phyloP scores from a whole-genome alignment of 768 basidiomycete genomes.

The Xerocomellus dryophilus region DNA sequence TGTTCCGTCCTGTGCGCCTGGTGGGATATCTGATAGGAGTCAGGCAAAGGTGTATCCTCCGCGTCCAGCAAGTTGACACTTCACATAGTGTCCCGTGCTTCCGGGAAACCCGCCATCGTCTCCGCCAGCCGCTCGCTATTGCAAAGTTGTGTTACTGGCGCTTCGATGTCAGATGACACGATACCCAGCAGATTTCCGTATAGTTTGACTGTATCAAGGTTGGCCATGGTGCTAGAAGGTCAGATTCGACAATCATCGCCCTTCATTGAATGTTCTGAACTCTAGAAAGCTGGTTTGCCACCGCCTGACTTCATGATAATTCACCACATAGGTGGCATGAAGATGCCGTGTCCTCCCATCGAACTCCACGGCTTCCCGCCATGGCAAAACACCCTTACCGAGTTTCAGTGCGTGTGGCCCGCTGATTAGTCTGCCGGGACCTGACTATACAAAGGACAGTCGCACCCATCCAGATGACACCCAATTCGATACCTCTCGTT shows the following conservation, averaged over 20 bases:
- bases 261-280: conserved; percentile 10
- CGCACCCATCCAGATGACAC: conserved; percentile 21
- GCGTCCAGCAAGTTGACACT: conserved; percentile 39
- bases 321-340: conserved; percentile 49
- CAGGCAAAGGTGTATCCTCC: conserved; percentile 10
- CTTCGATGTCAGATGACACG: not conserved
- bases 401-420: conserved; percentile 60
- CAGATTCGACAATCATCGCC: conserved; percentile 12
- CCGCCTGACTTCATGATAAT: conserved; percentile 78
- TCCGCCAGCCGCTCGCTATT: conserved; percentile 48
- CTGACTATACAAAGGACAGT: conserved; percentile 13
- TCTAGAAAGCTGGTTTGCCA: conserved; percentile 53
- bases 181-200: conserved; percentile 19
- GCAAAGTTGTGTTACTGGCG: conserved; percentile 15
- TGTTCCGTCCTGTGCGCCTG: conserved; percentile 5
- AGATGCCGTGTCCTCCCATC: conserved; percentile 42
- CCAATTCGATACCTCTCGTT: not conserved
- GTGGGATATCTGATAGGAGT: conserved; percentile 11
- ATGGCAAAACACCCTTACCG: conserved; percentile 81
- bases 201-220: conserved; percentile 40
- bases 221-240: conserved; percentile 63
- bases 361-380: conserved; percentile 79
- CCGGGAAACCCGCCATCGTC: conserved; percentile 66
- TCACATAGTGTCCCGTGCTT: conserved; percentile 53
- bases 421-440: not conserved